Conservation (phyloP, 2,329 filamentous ascomycete genomes). For the Atkinsonella hypoxylon region DNA sequence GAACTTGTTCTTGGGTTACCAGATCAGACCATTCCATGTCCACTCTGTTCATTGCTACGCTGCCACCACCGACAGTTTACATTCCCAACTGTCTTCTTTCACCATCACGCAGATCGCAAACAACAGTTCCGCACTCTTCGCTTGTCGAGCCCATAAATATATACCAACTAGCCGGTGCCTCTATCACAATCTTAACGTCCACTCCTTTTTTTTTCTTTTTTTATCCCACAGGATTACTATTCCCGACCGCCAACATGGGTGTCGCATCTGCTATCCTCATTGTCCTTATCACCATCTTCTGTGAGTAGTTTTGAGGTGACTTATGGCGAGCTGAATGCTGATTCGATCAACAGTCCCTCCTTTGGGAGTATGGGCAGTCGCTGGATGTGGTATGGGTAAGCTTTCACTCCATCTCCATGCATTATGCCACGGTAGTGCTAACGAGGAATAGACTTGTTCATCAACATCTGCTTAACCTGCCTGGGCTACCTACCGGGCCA, state of each 20-base stretch:
- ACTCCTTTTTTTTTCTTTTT: neutral
- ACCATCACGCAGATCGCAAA: neutral
- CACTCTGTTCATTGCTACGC: too few species aligned
- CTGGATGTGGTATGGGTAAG: conserved; percentile 48
- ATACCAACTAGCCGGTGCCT: neutral
- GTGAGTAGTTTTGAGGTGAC: conserved; percentile 23
- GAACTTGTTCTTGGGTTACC: too few species aligned
- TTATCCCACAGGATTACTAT: neutral
- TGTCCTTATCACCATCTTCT: conserved; percentile 39
- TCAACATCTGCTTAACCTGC: conserved; percentile 56
- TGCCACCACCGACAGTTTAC: too few species aligned
- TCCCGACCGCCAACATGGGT: conserved; percentile 30
- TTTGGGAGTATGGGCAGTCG: conserved; percentile 49
- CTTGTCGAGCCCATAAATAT: too few species aligned
- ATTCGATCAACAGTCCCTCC: conserved; percentile 45
- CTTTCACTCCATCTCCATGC: conserved; percentile 4
- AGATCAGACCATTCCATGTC: too few species aligned
- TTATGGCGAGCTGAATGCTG: conserved; percentile 8
- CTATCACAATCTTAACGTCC: too few species aligned
- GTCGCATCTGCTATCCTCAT: conserved; percentile 35
- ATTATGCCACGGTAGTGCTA: conserved; percentile 2
- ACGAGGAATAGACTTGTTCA: conserved; percentile 39
- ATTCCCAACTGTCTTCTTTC: neutral
- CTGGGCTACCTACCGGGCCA: conserved; percentile 67
- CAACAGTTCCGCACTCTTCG: neutral